phyloP scores from a whole-genome alignment of 768 basidiomycete genomes.

The Gloeopeniophorella convolvens region DNA sequence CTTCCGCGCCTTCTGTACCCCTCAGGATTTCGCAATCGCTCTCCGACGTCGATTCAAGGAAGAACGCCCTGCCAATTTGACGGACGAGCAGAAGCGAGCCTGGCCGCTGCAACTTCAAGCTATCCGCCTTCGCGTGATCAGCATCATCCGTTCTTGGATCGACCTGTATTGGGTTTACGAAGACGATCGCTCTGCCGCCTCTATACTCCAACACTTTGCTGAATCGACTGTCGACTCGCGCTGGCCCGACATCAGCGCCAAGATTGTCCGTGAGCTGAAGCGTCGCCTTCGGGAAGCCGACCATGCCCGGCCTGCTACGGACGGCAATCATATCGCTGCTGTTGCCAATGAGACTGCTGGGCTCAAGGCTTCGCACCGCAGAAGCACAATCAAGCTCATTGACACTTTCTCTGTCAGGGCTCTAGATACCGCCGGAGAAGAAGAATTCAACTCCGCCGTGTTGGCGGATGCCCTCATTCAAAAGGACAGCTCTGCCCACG shows the following conservation, averaged over 20 bases:
- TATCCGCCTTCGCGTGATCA: neutral
- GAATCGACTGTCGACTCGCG: neutral
- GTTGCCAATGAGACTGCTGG: too few species aligned
- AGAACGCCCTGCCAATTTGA: slow-evolving; percentile 16
- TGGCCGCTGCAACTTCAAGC: slow-evolving; percentile 47
- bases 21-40: slow-evolving; percentile 38
- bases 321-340: too few species aligned
- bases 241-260: neutral
- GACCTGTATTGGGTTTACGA: slow-evolving; percentile 22
- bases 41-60: slow-evolving; percentile 47
- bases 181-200: slow-evolving; percentile 37
- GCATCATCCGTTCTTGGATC: slow-evolving; percentile 1
- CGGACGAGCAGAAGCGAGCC: slow-evolving; percentile 34
- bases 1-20: slow-evolving; percentile 61
- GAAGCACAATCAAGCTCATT: neutral
- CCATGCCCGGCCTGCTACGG: neutral
- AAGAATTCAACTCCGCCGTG: slow-evolving; percentile 24
- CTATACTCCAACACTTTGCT: slow-evolving; percentile 26
- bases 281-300: neutral
- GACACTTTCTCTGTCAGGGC: neutral
- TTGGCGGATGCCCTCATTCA: slow-evolving; percentile 19
- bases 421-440: neutral
- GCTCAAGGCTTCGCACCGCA: neutral
- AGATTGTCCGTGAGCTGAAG: neutral
- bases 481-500: slow-evolving; percentile 25